Evolutionary conservation across 1,139 yeast species (phyloP).

Genomic region (Sugiyamaella paludigena): DNA sequence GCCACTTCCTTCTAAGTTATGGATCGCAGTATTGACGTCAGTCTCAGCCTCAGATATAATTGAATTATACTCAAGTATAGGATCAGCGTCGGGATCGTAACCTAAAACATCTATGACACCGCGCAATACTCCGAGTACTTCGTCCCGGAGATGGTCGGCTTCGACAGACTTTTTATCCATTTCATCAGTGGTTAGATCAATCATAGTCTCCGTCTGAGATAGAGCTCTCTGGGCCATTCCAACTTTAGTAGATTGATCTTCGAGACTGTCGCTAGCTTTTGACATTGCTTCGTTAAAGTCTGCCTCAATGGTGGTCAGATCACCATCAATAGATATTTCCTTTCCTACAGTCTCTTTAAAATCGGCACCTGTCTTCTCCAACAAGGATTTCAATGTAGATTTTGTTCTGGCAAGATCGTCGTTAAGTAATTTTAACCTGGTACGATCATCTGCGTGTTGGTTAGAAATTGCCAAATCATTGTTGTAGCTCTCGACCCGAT

Average conservation of each 20-base stretch:
- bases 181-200: conserved; percentile 20
- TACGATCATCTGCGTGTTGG: conserved; percentile 57
- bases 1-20: conserved; percentile 60
- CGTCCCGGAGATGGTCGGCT: conserved; percentile 21
- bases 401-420: conserved; percentile 40
- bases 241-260: neutral
- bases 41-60: conserved; percentile 54
- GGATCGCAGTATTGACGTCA: conserved; percentile 57
- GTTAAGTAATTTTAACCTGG: conserved; percentile 48
- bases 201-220: conserved; percentile 15
- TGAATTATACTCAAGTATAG: conserved; percentile 14
- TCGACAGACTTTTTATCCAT: conserved; percentile 24
- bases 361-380: conserved; percentile 24
- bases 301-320: conserved; percentile 15
- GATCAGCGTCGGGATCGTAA: conserved; percentile 4
- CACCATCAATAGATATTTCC: conserved; percentile 24
- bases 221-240: conserved; percentile 11
- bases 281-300: conserved; percentile 16
- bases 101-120: conserved; percentile 2
- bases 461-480: conserved; percentile 51
- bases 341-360: conserved; percentile 25
- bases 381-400: conserved; percentile 32
- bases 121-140: conserved; percentile 23
- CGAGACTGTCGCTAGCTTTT: neutral
- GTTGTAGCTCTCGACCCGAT: conserved; percentile 51